Conservation (phyloP, 208 protist species). For the Acanthamoeba triangularis region DNA sequence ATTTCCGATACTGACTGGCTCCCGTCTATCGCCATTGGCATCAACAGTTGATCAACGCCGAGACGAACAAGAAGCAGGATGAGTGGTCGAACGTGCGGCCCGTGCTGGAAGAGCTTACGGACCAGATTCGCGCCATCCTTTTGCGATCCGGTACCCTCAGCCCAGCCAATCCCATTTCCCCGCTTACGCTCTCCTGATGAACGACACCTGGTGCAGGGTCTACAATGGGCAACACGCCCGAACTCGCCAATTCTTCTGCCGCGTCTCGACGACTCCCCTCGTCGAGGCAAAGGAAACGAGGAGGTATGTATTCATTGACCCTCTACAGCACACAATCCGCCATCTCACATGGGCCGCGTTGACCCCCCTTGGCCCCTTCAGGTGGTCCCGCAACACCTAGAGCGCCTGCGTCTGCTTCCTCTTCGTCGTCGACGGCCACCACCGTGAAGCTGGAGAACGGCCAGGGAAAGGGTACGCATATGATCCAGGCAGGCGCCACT, state of each 20-base stretch:
- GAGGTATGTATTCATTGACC: background rate
- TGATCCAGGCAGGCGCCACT: background rate
- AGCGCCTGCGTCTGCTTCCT: background rate
- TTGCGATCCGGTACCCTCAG: background rate
- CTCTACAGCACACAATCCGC: too few relatives aligned
- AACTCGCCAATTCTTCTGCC: background rate
- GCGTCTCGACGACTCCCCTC: background rate
- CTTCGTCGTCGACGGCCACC: background rate
- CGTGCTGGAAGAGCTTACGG: background rate
- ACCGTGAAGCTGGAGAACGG: constrained; percentile 6
- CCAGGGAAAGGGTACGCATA: background rate
- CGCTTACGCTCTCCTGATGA: background rate
- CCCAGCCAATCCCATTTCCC: background rate
- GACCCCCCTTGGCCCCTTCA: background rate
- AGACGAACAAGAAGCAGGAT: constrained; percentile 63
- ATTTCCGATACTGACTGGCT: background rate
- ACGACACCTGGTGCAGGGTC: background rate
- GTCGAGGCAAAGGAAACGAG: background rate
- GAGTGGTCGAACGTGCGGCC: constrained; percentile 32
- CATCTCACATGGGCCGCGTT: background rate
- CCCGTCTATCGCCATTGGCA: background rate
- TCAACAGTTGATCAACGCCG: constrained; percentile 3
- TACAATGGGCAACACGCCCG: constrained; percentile 46
- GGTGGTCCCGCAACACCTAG: background rate
- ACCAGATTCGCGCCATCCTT: constrained; percentile 23